Base-by-base conservation (phyloP, 345 rosid genomes). In the Kandelia obovata region DNA sequence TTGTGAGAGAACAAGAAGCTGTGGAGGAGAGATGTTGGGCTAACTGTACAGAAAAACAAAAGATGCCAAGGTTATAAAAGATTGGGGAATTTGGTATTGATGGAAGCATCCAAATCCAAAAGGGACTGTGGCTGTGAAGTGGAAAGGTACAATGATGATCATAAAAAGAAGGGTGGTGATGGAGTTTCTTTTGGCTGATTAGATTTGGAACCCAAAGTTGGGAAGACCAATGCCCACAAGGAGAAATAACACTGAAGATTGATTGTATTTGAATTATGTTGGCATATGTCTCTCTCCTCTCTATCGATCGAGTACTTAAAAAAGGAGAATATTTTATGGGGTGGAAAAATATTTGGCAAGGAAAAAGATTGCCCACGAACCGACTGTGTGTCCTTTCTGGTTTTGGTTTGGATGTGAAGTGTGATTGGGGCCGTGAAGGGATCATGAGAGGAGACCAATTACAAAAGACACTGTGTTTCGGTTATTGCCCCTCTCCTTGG, bases 51-150 rank as follows among this genome's bases (percentile, higher is more conserved):
- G 11, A 1, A 71, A 11, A 34, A 75, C 53, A 23, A 63, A 75
- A 74, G 79, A 78, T 81, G 78, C 80, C 62, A 35, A 67, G n/a
- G 19, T 5, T 64, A 71, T 67, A 49, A 69, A 67, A 66, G 64
- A 69, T 28, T 61, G 67, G 2, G 55, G 65, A 68, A 35, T 55
- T 53, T 66, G 34, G 34, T 55, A 56, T 65, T 37, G 63, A 43
- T 77, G 58, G 21, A 52, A 75, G 87, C 73, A 82, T 82, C 86
- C 61, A 82, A 79, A 82, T 67, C 82, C 56, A 70, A 68, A 65
- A 66, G 47, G 26, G 75, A 19, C 16, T 74, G 59, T 30, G 78
- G 34, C 66, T 62, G 47, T 7, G 77, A 5, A 15, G 28, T 23
- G 16, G 58, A 55, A 55, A 55, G 58, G 58, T 55, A 55, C 23